A percentile compares a stretch with the other conserved stretches of the same genome.
These are phyloP conservation scores for Pyricularia pennisetigena DNA, from an alignment of 2,329 filamentous ascomycete species.

Conservation along the genomic window DNA sequence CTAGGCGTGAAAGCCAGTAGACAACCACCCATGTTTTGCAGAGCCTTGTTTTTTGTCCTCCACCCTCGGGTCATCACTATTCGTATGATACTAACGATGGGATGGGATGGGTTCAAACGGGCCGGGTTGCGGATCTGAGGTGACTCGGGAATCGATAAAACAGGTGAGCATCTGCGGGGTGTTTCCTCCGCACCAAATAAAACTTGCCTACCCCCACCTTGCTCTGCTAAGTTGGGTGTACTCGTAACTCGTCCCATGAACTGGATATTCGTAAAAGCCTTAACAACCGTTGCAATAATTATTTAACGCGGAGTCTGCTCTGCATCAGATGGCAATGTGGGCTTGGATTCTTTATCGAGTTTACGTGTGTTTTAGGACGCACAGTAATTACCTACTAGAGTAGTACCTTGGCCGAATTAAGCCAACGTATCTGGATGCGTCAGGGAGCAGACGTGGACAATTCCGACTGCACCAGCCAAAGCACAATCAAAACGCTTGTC, in stretches of 20 bases:
- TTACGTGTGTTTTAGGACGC: not conserved
- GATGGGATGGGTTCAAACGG: not conserved
- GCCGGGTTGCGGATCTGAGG: not conserved
- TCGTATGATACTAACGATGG: too few relatives aligned
- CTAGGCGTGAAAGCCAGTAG: too few relatives aligned
- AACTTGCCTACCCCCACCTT: not conserved
- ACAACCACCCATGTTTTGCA: too few relatives aligned
- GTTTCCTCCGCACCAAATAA: not conserved
- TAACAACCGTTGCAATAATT: not conserved
- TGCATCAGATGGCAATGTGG: not conserved
- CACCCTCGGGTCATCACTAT: too few relatives aligned
- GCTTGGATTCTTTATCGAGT: not conserved
- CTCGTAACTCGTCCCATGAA: not conserved
- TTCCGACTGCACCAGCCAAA: too few relatives aligned
- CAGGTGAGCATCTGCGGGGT: not conserved
- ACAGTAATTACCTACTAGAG: too few relatives aligned
- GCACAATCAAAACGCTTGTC: not conserved
- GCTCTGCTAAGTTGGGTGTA: not conserved
- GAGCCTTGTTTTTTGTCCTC: too few relatives aligned
- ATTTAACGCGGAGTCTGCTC: not conserved
- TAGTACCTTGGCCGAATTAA: too few relatives aligned
- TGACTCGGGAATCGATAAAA: not conserved
- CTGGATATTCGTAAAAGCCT: not conserved
- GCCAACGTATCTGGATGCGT: too few relatives aligned
- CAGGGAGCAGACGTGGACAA: too few relatives aligned